These are phyloP conservation scores for Plectosphaerella sp. DNA, from an alignment of 2,329 filamentous ascomycete species.

Conservation along the genomic window DNA sequence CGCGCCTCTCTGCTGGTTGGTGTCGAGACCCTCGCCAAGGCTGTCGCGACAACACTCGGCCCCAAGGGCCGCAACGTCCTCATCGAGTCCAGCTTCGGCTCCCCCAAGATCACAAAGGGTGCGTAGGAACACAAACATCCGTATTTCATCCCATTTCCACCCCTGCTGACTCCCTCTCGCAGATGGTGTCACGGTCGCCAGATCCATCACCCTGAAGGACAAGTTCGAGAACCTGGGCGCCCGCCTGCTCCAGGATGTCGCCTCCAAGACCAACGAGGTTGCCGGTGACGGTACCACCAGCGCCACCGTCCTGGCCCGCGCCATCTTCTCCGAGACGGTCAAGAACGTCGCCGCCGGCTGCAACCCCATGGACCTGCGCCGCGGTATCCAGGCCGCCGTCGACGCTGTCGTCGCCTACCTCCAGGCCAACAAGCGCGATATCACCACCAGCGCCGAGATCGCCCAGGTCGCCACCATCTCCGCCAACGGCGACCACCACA, in stretches of 20 bases:
- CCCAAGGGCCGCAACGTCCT: constrained; percentile 98
- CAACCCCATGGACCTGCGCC: constrained; percentile 98
- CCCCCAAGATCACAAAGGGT: constrained; percentile 99
- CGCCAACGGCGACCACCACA: constrained; percentile 93
- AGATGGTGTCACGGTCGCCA: constrained; percentile 88
- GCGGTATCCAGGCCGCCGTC: constrained; percentile 94
- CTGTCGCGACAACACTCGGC: constrained; percentile 91
- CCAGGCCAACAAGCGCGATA: constrained; percentile 93
- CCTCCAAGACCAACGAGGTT: constrained; percentile 98
- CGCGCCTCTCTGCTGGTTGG: constrained; percentile 84
- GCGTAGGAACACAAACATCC: constrained; percentile 14
- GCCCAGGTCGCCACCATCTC: constrained; percentile 98
- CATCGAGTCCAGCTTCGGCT: constrained; percentile 97
- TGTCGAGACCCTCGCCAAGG: constrained; percentile 95
- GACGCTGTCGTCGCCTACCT: constrained; percentile 92
- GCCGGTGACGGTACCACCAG: constrained; percentile 98
- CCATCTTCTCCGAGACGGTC: constrained; percentile 99
- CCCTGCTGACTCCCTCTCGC: constrained; percentile 15
- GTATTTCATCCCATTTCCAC: too few relatives aligned
- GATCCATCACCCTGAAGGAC: constrained; percentile 89
- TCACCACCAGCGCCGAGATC: constrained; percentile 95
- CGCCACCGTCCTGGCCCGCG: constrained; percentile 91
- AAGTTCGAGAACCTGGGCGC: constrained; percentile 99
- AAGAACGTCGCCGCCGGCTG: constrained; percentile 99
- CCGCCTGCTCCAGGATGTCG: constrained; percentile 93